Evolutionary conservation across 495 filamentous ascomycete genomes (phyloP), one percentile per base, ranked within the genome.

Genomic region (Poronia punctata): DNA sequence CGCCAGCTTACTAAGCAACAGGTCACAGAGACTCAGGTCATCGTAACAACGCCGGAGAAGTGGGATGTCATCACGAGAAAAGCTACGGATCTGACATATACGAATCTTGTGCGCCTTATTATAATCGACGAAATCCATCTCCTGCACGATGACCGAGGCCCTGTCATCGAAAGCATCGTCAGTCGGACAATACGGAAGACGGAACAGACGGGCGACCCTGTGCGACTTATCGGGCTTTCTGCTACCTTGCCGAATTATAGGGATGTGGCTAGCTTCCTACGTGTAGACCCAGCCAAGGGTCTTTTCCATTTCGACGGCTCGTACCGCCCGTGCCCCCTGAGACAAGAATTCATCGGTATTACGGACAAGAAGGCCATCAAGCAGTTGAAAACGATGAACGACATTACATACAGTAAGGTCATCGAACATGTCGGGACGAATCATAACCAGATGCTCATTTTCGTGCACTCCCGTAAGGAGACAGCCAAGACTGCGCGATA

Each of bases 11-110:
- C 92, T 24, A 99, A 99, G 61, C 88, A 95, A 57, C 92, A 97
- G 64, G 96, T 99, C 44, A 78, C 87, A 18, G 93, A 99, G 50
- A 97, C 92, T 5, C 92, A 99, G 57, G 82, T 99, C 51, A 99
- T 99, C 52, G 89, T 99, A 30, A 99, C 92, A 2, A 99, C 92
- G 0, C 92, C 92, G 7, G 92, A 99, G 59, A 99, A 99, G 67
- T 99, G 84, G 81, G 92, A 99, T 66, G 93, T 99, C 41, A 95
- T 99, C 52, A 99, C 93, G 4, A 80, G 92, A 50, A 99, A 99
- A 64, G 93, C 90, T 3, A 95, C 90, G 0, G 92, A 99, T 62
- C 75, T 89, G 38, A 90, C 88, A 48, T 99, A 99, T 61, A 99
- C 88, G 23, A 96, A 93, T 49, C 78, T 99, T 18, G 90, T 99